Base-by-base conservation (phyloP, 2,329 filamentous ascomycete species). In the Penicillium sp. region DNA sequence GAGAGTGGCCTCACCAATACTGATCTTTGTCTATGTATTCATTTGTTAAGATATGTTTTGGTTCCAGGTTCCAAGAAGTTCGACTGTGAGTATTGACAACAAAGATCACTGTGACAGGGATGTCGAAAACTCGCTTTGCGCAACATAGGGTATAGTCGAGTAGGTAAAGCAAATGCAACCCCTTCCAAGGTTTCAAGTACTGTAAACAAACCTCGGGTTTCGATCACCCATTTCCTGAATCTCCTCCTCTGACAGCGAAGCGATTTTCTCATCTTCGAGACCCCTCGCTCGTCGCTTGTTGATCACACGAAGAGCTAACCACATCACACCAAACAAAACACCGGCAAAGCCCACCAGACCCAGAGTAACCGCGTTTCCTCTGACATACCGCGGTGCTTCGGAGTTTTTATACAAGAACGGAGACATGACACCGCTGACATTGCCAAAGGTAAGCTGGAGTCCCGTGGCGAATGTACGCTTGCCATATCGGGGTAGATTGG, bases 381-480 rank as follows among this genome's bases (percentile, higher is more conserved):
- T 74, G 32, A 81, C 71, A 61, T 81, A 86, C n/a, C 80, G 75
- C 1, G 82, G 82, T 0, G 66, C 74, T 42, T 83, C 79, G 7
- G 58, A 50, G 9, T 61, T 70, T 31, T 64, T 66, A 53, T 75
- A 75, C 9, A 75, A 54, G 59, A 88, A 89, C 0, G 84, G 81
- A 3, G 84, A 79, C 82, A 89, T 85, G 55, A 90, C 85, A 2
- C 87, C 87, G 9, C 82, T 79, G 13, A 77, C 75, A 55, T 90
- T 90, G 2, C 86, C 86, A 45, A 84, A 78, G 0, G 81, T 87
- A 31, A 89, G 72, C 64, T 89, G 86, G 64, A 89, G 64, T 0
- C 84, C 87, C 1, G 81, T 87, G 0, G 84, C 85, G 0, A 84
- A 86, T 0, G 86, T 86, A 28, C 87, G 76, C 67, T 90, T 91